Evolutionary conservation across 805 yeast species (phyloP).

Genomic region (Yarrowia yakushimensis): DNA sequence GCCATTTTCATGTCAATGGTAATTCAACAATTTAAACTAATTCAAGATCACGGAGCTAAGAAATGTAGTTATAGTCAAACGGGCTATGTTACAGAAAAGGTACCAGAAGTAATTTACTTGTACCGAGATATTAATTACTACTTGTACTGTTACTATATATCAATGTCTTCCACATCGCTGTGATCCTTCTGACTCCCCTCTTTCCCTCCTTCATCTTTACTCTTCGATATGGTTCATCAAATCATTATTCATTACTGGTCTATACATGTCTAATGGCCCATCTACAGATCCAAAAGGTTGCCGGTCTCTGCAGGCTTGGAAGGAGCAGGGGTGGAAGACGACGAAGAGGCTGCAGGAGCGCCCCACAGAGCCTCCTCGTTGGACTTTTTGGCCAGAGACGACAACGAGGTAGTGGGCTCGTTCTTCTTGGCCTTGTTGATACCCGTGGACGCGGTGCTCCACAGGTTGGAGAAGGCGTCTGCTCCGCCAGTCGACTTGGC

Average conservation of each 20-base stretch:
- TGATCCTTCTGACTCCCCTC: no score
- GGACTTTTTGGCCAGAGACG: slow-evolving; percentile 19
- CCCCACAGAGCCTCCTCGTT: slow-evolving; percentile 21
- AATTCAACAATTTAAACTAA: no score
- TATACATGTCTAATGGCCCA: background rate
- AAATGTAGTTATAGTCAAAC: no score
- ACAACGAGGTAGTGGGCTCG: slow-evolving; percentile 25
- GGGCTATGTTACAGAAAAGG: no score
- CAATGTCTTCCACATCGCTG: no score
- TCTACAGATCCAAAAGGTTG: slow-evolving; percentile 10
- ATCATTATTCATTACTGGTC: slow-evolving; percentile 24
- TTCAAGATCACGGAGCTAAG: no score
- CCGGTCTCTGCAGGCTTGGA: slow-evolving; percentile 20
- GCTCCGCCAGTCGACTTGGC: slow-evolving; percentile 27
- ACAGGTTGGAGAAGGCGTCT: slow-evolving; percentile 43
- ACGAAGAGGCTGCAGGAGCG: background rate
- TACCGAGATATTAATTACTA: no score
- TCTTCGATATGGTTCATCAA: no score
- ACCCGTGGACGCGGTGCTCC: slow-evolving; percentile 37
- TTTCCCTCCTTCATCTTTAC: no score
- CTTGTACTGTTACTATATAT: no score
- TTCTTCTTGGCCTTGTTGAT: slow-evolving; percentile 27
- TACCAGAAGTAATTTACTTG: no score
- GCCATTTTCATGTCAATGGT: no score
- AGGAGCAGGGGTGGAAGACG: background rate